Evolutionary conservation across 2,329 filamentous ascomycete species (phyloP), one percentile per base, ranked within the genome.

Genomic region (Teratosphaeria zuluensis): DNA sequence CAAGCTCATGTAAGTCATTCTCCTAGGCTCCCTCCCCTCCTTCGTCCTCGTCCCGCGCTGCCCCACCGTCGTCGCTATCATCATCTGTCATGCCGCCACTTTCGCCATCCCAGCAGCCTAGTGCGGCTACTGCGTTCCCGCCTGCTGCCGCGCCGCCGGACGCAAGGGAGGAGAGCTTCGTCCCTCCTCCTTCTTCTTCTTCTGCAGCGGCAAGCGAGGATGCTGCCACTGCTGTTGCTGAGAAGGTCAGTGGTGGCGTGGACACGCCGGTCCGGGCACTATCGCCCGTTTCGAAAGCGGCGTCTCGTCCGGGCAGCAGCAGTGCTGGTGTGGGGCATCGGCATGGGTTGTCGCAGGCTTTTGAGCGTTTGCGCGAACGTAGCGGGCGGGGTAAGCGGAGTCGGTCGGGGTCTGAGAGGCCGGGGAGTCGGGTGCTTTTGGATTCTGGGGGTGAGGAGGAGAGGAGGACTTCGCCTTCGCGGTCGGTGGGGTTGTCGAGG

Each of bases 331-430:
- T 48, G 16, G 42, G 19, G 21, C 42, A 48, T 21, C 42, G 42
- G 8, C 42, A 48, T 21, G 42, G 42, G n/a, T 48, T 62, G 7
- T 57, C 56, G 16, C 56, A 46, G 8, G 33, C 61, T 38, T 59
- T 62, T 53, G 54, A 53, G 14, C 61, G 61, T 3, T 38, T 62
- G 16, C 30, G 61, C 4, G 59, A 57, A 19, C 54, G 57, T n/a
- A n/a, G n/a, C 21, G 56, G 53, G 14, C 56, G 59, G 14, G 31
- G 21, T 21, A 53, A 56, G 42, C 42, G 21, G 8, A 11, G 42
- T 48, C 42, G 42, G 21, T 48, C 42, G 9, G 5, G 42, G 5
- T 24, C n/a, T 16, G 21, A n/a, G 6, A n/a, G 42, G n/a, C 42
- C 42, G 42, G 16, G 19, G n/a, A 48, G 42, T 11, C 32, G 55